Conservation (phyloP, 768 basidiomycete species). For the Suillus paluster region DNA sequence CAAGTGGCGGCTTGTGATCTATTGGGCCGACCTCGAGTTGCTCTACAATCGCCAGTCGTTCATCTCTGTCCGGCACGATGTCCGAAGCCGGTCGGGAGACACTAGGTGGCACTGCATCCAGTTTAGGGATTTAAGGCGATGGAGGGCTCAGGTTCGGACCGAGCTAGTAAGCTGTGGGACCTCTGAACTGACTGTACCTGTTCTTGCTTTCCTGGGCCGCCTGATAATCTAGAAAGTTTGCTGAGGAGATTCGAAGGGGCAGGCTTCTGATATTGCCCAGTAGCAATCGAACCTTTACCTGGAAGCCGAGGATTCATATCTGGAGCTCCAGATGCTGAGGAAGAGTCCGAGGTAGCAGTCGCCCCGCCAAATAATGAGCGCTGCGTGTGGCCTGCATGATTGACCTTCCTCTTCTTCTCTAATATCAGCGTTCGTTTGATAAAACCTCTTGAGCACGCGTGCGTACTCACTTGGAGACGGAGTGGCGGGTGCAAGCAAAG, state of each 20-base stretch:
- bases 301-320: not conserved
- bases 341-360: conserved; percentile 17
- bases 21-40: conserved; percentile 78
- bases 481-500: conserved; percentile 49
- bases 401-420: conserved; percentile 51
- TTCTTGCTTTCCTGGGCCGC: conserved; percentile 22
- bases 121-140: not conserved
- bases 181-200: conserved; percentile 31
- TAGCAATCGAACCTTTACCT: not conserved
- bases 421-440: conserved; percentile 10
- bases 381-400: conserved; percentile 31
- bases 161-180: conserved; percentile 30
- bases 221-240: conserved; percentile 49
- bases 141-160: conserved; percentile 11
- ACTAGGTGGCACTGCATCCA: conserved; percentile 16
- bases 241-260: conserved; percentile 57
- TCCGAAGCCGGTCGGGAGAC: conserved; percentile 6
- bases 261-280: conserved; percentile 32
- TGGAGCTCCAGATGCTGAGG: conserved; percentile 18
- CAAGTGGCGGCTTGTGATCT: conserved; percentile 69
- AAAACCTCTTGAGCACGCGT: not conserved
- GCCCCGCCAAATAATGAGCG: conserved; percentile 16
- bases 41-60: conserved; percentile 72
- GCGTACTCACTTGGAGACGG: conserved; percentile 69
- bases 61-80: conserved; percentile 48